phyloP scores from a whole-genome alignment of 331 rosid species.

The Malus hybrid region DNA sequence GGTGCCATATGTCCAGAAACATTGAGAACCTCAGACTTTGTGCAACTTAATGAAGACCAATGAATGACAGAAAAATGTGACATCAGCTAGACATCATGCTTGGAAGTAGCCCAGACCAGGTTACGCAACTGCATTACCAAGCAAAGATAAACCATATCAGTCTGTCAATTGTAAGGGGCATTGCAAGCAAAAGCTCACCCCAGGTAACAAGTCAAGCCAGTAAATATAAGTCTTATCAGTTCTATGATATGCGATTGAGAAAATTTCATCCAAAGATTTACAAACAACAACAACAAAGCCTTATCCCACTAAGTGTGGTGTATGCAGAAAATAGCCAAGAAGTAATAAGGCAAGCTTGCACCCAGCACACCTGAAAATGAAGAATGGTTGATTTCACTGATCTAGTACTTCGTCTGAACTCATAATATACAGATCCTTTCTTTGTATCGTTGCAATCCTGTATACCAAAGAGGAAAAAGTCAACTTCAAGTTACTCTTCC shows the following conservation, averaged over 20 bases:
- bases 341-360: background rate
- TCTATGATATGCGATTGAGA: background rate
- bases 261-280: background rate
- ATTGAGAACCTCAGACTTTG: conserved; percentile 59
- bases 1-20: conserved; percentile 86
- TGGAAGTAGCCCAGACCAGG: conserved; percentile 87
- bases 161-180: no score
- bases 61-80: conserved; percentile 62
- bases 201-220: no score
- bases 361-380: conserved; percentile 62
- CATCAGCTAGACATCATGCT: conserved; percentile 82
- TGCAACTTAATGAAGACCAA: conserved; percentile 67
- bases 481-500: background rate
- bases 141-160: background rate
- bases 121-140: conserved; percentile 68
- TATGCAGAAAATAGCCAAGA: background rate
- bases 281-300: no score
- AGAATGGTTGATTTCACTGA: conserved; percentile 91
- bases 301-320: no score
- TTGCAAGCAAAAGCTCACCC: no score
- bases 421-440: conserved; percentile 62
- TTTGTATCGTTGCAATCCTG: conserved; percentile 67
- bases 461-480: background rate
- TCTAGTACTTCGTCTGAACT: conserved; percentile 74
- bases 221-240: background rate